Evolutionary conservation across 1,284 basidiomycete genomes (phyloP).

Genomic region (Cryptococcus sp.): DNA sequence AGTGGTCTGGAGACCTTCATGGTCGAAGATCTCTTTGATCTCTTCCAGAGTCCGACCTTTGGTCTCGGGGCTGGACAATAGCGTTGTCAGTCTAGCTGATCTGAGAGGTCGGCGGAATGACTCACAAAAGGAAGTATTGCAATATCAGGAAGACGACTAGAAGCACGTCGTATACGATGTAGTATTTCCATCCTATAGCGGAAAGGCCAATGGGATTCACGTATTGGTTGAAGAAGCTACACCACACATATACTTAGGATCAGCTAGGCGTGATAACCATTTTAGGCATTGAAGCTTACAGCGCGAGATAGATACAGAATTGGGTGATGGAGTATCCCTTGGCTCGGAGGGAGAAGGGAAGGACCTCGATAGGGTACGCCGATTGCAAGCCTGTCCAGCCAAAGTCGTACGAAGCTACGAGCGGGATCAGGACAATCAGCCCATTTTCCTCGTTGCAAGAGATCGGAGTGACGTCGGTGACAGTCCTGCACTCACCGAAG

Average conservation of each 20-base stretch:
- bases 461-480: too few relatives aligned
- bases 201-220: conserved; percentile 28
- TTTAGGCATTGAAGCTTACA: not conserved
- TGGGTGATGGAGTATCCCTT: conserved; percentile 19
- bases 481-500: conserved; percentile 13
- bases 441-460: too few relatives aligned
- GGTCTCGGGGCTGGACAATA: conserved; percentile 25
- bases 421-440: conserved; percentile 1
- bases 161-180: conserved; percentile 36
- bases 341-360: conserved; percentile 16
- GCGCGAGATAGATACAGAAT: conserved; percentile 1
- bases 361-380: conserved; percentile 28
- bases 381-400: conserved; percentile 13
- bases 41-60: conserved; percentile 30
- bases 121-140: conserved; percentile 14
- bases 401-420: conserved; percentile 16
- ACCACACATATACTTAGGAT: not conserved
- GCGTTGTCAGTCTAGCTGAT: not conserved
- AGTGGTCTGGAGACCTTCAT: not conserved
- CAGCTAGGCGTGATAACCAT: not conserved
- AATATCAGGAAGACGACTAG: conserved; percentile 9
- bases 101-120: not conserved
- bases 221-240: conserved; percentile 18
- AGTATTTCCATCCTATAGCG: conserved; percentile 34
- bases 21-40: conserved; percentile 26